These are phyloP conservation scores for Mycena floridula DNA, from an alignment of 768 basidiomycete species.

Conservation along the genomic window DNA sequence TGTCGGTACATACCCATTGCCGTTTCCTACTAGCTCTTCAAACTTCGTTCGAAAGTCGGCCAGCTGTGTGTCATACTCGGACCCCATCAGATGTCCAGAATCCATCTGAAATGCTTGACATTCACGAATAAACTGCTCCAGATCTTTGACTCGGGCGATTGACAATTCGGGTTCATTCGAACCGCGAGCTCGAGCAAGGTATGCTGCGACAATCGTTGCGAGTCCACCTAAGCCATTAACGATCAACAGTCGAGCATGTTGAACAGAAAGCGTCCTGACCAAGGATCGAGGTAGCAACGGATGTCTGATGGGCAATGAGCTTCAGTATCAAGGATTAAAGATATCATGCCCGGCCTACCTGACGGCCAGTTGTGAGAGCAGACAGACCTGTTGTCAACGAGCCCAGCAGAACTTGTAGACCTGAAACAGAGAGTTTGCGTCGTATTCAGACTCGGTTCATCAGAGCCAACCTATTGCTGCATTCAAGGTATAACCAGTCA, in stretches of 20 bases:
- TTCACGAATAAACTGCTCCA: constrained; percentile 65
- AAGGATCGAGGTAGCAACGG: no score
- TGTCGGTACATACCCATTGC: constrained; percentile 21
- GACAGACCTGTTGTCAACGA: constrained; percentile 63
- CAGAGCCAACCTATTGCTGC: constrained; percentile 41
- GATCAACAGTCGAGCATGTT: no score
- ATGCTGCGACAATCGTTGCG: constrained; percentile 64
- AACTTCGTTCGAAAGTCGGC: constrained; percentile 30
- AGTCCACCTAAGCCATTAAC: constrained; percentile 46
- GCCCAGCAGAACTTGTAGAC: constrained; percentile 57
- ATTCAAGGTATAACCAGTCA: constrained; percentile 32
- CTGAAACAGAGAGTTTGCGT: constrained; percentile 8
- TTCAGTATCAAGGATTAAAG: no score
- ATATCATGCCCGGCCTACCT: no score
- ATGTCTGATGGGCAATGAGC: no score
- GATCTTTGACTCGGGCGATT: constrained; percentile 45
- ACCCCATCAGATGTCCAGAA: constrained; percentile 34
- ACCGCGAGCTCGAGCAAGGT: constrained; percentile 63
- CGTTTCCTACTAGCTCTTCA: constrained; percentile 43
- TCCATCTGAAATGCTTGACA: constrained; percentile 53
- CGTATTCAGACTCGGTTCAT: not conserved
- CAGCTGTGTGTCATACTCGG: constrained; percentile 31
- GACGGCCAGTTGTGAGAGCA: constrained; percentile 33
- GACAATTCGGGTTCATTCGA: constrained; percentile 69
- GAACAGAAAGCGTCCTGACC: no score